phyloP scores from a whole-genome alignment of 805 yeast species.

The Yarrowia sp. region DNA sequence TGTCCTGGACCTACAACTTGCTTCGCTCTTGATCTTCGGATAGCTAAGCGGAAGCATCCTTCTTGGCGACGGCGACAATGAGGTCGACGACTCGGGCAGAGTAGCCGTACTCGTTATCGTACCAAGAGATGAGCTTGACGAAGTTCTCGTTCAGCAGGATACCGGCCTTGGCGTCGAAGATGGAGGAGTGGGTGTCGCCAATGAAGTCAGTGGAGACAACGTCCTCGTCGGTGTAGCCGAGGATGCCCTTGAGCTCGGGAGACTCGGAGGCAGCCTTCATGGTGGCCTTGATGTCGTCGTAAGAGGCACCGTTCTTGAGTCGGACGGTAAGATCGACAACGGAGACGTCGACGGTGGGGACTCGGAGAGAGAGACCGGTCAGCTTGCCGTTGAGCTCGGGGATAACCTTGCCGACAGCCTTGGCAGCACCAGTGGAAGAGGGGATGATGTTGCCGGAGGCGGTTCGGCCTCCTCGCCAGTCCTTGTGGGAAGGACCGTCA shows the following conservation, averaged over 20 bases:
- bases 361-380: constrained; percentile 92
- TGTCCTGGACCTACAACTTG: constrained; percentile 27
- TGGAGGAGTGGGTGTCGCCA: constrained; percentile 78
- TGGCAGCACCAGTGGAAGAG: constrained; percentile 96
- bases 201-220: constrained; percentile 90
- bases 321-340: constrained; percentile 90
- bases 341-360: constrained; percentile 90
- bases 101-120: constrained; percentile 96
- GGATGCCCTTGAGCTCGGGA: constrained; percentile 65
- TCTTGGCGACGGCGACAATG: constrained; percentile 71
- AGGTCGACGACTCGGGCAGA: constrained; percentile 94
- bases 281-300: constrained; percentile 77
- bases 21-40: constrained; percentile 27
- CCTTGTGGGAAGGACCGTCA: constrained; percentile 96
- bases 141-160: constrained; percentile 81
- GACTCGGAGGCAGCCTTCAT: constrained; percentile 76
- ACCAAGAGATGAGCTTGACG: constrained; percentile 91
- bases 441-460: constrained; percentile 90
- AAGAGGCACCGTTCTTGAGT: constrained; percentile 70
- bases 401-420: constrained; percentile 94
- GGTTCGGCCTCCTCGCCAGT: constrained; percentile 98
- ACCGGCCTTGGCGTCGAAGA: constrained; percentile 91
- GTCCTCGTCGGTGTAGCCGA: constrained; percentile 89
- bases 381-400: constrained; percentile 89
- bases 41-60: constrained; percentile 27